These are phyloP conservation scores for Diplotaxis tenuifolia DNA, from an alignment of 345 rosid species.

Conservation along the genomic window DNA sequence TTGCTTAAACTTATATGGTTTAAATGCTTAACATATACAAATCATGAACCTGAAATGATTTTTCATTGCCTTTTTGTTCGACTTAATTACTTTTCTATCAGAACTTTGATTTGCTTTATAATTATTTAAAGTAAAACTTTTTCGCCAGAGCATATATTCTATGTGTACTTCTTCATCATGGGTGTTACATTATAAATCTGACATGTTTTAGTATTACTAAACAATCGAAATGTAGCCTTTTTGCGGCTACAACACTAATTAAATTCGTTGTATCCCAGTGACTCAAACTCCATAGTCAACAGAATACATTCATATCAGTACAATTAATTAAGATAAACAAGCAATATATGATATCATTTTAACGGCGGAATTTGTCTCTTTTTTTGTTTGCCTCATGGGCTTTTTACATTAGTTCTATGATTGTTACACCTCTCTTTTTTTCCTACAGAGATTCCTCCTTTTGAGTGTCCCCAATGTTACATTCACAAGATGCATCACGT, in stretches of 20 bases:
- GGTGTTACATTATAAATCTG: conserved; percentile 1
- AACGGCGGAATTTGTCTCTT: conserved; percentile 25
- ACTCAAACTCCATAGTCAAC: conserved; percentile 34
- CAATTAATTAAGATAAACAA: neutral
- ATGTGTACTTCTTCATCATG: conserved; percentile 14
- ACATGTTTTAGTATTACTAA: neutral
- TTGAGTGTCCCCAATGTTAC: conserved; percentile 1
- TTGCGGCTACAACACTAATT: conserved; percentile 24
- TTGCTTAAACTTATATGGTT: neutral
- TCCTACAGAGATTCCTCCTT: neutral
- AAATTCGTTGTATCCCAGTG: conserved; percentile 26
- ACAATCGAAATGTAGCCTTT: conserved; percentile 21
- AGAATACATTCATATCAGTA: conserved; percentile 1
- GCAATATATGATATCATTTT: conserved; percentile 12
- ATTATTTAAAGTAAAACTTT: conserved; percentile 12
- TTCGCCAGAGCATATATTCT: conserved; percentile 16
- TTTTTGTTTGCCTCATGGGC: conserved; percentile 1
- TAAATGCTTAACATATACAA: conserved; percentile 5
- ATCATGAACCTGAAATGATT: conserved; percentile 2
- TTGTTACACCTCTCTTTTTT: neutral
- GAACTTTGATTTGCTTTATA: conserved; percentile 6
- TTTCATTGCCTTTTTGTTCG: conserved; percentile 10
- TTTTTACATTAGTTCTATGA: neutral
- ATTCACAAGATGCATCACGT: conserved; percentile 11
- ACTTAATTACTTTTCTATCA: neutral